A percentile compares a stretch with the other conserved stretches of the same genome.
Evolutionary conservation across 202 grass and related monocot species (phyloP).

Genomic region (Zoysia matrella): DNA sequence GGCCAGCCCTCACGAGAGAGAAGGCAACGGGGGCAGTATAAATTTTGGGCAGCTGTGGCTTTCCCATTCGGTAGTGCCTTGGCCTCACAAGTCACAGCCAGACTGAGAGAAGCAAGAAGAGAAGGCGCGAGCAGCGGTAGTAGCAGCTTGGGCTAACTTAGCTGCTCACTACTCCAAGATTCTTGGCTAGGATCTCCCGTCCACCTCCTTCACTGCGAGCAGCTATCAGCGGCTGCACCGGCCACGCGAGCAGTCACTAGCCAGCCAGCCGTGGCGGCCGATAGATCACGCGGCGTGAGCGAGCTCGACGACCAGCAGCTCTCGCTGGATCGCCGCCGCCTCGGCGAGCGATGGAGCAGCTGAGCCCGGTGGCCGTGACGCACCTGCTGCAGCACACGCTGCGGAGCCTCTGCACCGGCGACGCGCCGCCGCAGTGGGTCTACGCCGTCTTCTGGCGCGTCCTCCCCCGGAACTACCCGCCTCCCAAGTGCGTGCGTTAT

Average conservation of each 20-base stretch:
- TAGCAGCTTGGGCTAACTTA: slow-evolving; percentile 12
- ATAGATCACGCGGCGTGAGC: not conserved
- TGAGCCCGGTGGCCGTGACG: slow-evolving; percentile 66
- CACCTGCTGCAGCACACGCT: slow-evolving; percentile 96
- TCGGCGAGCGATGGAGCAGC: slow-evolving; percentile 58
- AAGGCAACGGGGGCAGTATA: slow-evolving; percentile 25
- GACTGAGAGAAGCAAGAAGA: not conserved
- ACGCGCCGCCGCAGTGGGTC: slow-evolving; percentile 77
- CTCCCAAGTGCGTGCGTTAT: slow-evolving; percentile 63
- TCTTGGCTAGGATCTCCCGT: slow-evolving; percentile 5
- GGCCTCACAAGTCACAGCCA: slow-evolving; percentile 52
- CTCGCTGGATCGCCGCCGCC: not conserved
- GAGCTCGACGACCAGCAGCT: not conserved
- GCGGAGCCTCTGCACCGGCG: slow-evolving; percentile 77
- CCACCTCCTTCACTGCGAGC: not conserved
- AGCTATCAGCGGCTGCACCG: not conserved
- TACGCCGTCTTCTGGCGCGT: slow-evolving; percentile 99
- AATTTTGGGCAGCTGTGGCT: slow-evolving; percentile 56
- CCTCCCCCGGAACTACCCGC: slow-evolving; percentile 91
- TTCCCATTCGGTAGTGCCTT: slow-evolving; percentile 48
- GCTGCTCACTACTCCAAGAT: not conserved
- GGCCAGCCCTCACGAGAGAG: not conserved
- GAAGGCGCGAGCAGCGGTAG: not conserved
- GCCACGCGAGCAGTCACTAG: not conserved
- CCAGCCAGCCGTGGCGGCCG: not conserved